These are phyloP conservation scores for Podospora pseudoanserina DNA, from an alignment of 495 filamentous ascomycete species.

Conservation along the genomic window DNA sequence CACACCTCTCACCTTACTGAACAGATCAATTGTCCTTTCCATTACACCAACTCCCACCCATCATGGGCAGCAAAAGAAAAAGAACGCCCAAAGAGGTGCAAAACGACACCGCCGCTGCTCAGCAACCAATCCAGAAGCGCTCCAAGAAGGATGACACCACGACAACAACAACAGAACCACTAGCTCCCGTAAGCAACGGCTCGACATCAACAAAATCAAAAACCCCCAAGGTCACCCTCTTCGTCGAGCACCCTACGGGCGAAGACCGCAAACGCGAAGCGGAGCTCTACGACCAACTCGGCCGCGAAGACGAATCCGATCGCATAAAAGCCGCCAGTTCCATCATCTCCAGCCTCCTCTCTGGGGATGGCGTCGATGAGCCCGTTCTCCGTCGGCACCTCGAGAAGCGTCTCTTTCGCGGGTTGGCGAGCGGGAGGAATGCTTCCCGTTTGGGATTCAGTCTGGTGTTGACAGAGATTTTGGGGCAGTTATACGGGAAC, in stretches of 20 bases:
- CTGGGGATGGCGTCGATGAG: conserved; percentile 39
- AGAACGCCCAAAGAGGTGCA: conserved; percentile 35
- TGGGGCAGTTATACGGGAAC: conserved; percentile 58
- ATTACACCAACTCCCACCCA: conserved; percentile 1
- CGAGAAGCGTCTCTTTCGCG: conserved; percentile 69
- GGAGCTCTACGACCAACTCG: conserved; percentile 49
- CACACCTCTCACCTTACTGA: background rate
- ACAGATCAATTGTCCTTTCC: background rate
- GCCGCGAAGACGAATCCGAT: conserved; percentile 48
- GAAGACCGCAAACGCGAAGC: conserved; percentile 48
- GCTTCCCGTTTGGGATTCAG: conserved; percentile 89
- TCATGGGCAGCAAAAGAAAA: conserved; percentile 45
- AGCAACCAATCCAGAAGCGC: conserved; percentile 41
- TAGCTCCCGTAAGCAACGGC: conserved; percentile 22
- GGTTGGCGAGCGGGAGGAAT: conserved; percentile 85
- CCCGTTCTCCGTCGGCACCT: conserved; percentile 50
- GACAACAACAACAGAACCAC: background rate
- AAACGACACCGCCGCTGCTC: conserved; percentile 17
- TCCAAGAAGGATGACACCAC: conserved; percentile 35
- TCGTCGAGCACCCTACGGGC: conserved; percentile 41
- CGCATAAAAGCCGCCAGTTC: conserved; percentile 49
- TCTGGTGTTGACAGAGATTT: conserved; percentile 77
- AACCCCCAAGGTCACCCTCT: conserved; percentile 31
- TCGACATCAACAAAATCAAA: conserved; percentile 23
- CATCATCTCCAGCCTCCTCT: conserved; percentile 46